These are phyloP conservation scores for Syncephalastrum sp. DNA, from an alignment of 371 early-diverging fungal species.

Conservation along the genomic window DNA sequence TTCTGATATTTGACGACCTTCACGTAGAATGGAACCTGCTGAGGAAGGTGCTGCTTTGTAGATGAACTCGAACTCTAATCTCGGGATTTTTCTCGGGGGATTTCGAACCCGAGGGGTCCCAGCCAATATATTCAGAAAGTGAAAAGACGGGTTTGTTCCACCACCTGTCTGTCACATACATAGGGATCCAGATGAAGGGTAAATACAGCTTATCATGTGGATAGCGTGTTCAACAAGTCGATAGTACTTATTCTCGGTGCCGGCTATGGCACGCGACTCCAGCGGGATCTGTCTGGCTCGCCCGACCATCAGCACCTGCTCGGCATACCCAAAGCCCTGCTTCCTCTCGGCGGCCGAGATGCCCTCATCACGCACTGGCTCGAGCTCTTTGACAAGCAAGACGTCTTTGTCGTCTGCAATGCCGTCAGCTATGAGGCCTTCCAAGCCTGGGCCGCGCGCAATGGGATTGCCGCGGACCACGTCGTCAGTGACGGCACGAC, in stretches of 20 bases:
- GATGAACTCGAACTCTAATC: no score
- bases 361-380: slow-evolving; percentile 56
- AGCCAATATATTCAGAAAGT: no score
- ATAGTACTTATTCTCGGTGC: slow-evolving; percentile 55
- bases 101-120: no score
- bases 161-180: no score
- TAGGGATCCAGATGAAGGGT: no score
- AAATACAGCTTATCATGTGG: no score
- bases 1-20: no score
- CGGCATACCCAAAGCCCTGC: slow-evolving; percentile 50
- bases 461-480: slow-evolving; percentile 35
- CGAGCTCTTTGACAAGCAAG: slow-evolving; percentile 31
- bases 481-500: slow-evolving; percentile 56
- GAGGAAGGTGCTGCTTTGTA: no score
- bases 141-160: no score
- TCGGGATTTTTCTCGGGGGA: no score
- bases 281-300: slow-evolving; percentile 36
- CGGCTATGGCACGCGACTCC: slow-evolving; percentile 60
- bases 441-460: slow-evolving; percentile 42
- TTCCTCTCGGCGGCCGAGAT: slow-evolving; percentile 48
- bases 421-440: slow-evolving; percentile 42
- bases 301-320: slow-evolving; percentile 35
- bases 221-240: no score
- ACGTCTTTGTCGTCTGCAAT: slow-evolving; percentile 50
- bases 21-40: no score